Evolutionary conservation across 1,284 basidiomycete genomes (phyloP).

Genomic region (Boletus chippewaensis): DNA sequence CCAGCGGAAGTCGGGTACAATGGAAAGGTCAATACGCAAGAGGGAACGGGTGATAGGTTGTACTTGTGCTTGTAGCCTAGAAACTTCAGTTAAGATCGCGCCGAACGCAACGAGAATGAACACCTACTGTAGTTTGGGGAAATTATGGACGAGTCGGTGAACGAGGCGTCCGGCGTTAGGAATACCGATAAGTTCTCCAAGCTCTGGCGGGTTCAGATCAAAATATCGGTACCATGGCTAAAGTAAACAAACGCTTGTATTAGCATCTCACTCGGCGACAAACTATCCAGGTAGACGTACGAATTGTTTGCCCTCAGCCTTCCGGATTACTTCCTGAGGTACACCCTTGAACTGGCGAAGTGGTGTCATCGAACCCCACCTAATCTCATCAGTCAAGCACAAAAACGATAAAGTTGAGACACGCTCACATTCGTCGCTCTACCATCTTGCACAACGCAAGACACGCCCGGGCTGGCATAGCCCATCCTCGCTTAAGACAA

Average conservation of each 20-base stretch:
- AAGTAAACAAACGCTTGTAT: too few relatives aligned
- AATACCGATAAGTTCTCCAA: conserved; percentile 57
- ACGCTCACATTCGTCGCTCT: too few relatives aligned
- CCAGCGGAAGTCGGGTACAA: conserved; percentile 96
- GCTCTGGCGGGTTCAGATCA: too few relatives aligned
- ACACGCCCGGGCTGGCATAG: too few relatives aligned
- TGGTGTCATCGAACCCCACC: conserved; percentile 57
- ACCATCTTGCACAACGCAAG: too few relatives aligned
- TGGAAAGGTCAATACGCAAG: conserved; percentile 83
- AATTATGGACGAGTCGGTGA: conserved; percentile 89
- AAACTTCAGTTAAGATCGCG: background rate
- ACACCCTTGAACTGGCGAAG: too few relatives aligned
- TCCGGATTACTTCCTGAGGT: too few relatives aligned
- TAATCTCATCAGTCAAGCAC: conserved; percentile 25
- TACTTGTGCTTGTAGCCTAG: conserved; percentile 50
- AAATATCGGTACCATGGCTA: too few relatives aligned
- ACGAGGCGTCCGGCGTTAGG: conserved; percentile 89
- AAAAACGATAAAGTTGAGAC: background rate
- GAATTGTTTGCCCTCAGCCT: too few relatives aligned
- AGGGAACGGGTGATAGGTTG: conserved; percentile 89
- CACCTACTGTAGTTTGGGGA: conserved; percentile 87
- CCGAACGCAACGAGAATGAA: background rate
- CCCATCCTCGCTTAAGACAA: too few relatives aligned
- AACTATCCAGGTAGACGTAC: too few relatives aligned
- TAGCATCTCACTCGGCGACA: too few relatives aligned